Evolutionary conservation across 2,329 filamentous ascomycete species (phyloP).

Genomic region (Neopestalotiopsis rosae): DNA sequence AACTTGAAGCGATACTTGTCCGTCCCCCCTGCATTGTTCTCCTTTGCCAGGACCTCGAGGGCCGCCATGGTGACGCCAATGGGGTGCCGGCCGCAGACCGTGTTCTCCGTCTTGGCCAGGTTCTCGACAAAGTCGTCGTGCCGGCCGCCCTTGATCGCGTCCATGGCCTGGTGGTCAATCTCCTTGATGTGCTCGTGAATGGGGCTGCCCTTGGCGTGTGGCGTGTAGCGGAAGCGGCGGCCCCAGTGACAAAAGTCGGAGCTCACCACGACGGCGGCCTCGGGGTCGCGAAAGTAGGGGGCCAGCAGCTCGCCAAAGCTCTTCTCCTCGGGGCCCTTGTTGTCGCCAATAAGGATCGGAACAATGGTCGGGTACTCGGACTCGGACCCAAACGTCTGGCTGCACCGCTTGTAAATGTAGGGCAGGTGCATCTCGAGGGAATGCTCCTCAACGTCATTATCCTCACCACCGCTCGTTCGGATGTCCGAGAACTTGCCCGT

Average conservation of each 20-base stretch:
- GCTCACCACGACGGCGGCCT: slow-evolving; percentile 84
- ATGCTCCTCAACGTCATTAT: slow-evolving; percentile 82
- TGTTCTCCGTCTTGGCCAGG: slow-evolving; percentile 79
- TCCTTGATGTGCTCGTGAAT: slow-evolving; percentile 87
- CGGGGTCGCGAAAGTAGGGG: slow-evolving; percentile 76
- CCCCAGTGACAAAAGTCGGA: slow-evolving; percentile 99
- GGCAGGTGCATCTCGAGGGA: slow-evolving; percentile 97
- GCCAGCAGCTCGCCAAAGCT: slow-evolving; percentile 73
- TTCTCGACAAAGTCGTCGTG: slow-evolving; percentile 74
- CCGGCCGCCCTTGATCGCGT: slow-evolving; percentile 78
- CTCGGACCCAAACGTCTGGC: slow-evolving; percentile 53
- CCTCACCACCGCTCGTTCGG: slow-evolving; percentile 67
- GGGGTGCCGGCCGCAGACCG: slow-evolving; percentile 92
- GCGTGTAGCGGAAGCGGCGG: slow-evolving; percentile 79
- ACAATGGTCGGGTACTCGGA: slow-evolving; percentile 75
- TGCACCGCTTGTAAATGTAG: slow-evolving; percentile 82
- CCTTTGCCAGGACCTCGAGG: slow-evolving; percentile 66
- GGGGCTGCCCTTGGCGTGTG: slow-evolving; percentile 63
- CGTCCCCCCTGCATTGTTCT: slow-evolving; percentile 32
- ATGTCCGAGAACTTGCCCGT: slow-evolving; percentile 70
- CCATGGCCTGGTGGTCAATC: slow-evolving; percentile 83
- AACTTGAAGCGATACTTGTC: slow-evolving; percentile 71
- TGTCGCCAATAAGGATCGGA: slow-evolving; percentile 85
- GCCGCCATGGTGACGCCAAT: slow-evolving; percentile 94
- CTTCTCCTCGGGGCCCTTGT: slow-evolving; percentile 68